These are phyloP conservation scores for Emergomyces orientalis DNA, from an alignment of 2,329 filamentous ascomycete genomes.

Conservation along the genomic window DNA sequence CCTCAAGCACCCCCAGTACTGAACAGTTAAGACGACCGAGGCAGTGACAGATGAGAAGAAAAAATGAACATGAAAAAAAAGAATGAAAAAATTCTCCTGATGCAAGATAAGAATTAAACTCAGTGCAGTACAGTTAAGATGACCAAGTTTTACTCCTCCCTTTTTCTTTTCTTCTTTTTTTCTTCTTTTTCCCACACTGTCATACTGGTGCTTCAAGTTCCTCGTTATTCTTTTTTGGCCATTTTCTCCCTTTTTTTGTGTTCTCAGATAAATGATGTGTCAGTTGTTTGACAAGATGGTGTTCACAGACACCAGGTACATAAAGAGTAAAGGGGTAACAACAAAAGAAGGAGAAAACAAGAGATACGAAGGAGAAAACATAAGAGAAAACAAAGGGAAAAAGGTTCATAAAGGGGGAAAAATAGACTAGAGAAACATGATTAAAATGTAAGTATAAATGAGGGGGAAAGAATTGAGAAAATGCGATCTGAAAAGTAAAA, in stretches of 20 bases:
- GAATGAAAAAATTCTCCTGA: conserved; percentile 5
- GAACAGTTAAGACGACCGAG: conserved; percentile 18
- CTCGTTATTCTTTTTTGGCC: neutral
- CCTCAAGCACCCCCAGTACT: conserved; percentile 10
- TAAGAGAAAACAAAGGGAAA: conserved; percentile 6
- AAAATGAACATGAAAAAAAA: conserved; percentile 8
- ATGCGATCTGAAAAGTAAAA: neutral
- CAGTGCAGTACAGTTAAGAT: conserved; percentile 32
- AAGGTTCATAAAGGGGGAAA: neutral
- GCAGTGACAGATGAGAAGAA: conserved; percentile 3
- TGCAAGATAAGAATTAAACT: too few species aligned
- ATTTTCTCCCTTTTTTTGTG: neutral
- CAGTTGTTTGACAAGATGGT: too few species aligned
- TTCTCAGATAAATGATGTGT: too few species aligned
- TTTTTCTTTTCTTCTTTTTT: too few species aligned
- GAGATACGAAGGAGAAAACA: conserved; percentile 4
- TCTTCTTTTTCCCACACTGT: neutral
- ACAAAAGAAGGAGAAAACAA: conserved; percentile 10
- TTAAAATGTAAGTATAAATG: conserved; percentile 8
- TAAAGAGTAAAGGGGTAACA: conserved; percentile 2
- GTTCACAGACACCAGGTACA: neutral
- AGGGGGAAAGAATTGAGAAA: conserved; percentile 2
- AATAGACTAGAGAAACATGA: neutral
- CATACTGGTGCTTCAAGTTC: neutral
- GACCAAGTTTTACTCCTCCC: conserved; percentile 21